phyloP scores from a whole-genome alignment of 495 filamentous ascomycete genomes.

The Achaetomiella virescens region DNA sequence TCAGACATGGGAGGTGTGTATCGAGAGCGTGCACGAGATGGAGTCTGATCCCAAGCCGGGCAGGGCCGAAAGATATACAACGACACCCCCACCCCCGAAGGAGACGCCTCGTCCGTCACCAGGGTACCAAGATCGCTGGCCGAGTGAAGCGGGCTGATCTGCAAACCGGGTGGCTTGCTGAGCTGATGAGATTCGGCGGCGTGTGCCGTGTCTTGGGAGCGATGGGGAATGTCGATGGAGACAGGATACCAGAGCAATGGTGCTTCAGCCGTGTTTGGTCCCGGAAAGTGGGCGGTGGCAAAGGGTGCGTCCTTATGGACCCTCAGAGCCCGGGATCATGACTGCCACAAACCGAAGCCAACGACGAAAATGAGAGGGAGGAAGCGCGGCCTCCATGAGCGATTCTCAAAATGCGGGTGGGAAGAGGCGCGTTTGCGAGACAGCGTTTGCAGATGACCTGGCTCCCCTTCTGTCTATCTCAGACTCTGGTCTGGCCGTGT shows the following conservation, averaged over 20 bases:
- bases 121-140: slow-evolving; percentile 21
- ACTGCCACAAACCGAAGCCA: not conserved
- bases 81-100: slow-evolving; percentile 19
- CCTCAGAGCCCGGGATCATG: not conserved
- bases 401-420: slow-evolving; percentile 4
- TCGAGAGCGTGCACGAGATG: slow-evolving; percentile 8
- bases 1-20: slow-evolving; percentile 25
- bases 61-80: slow-evolving; percentile 25
- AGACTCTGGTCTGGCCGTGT: slow-evolving; percentile 9
- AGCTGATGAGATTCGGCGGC: slow-evolving; percentile 11
- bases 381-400: not conserved
- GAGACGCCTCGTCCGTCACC: slow-evolving; percentile 16
- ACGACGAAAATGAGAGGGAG: not conserved
- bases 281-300: not conserved
- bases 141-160: slow-evolving; percentile 22
- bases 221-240: not conserved
- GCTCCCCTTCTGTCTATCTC: slow-evolving; percentile 13
- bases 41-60: slow-evolving; percentile 1
- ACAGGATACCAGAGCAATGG: not conserved
- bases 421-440: slow-evolving; percentile 14
- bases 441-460: not conserved
- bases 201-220: not conserved
- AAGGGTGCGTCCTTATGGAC: not conserved
- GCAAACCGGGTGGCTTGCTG: slow-evolving; percentile 18
- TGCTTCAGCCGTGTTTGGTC: too few relatives aligned